Evolutionary conservation across 2,329 filamentous ascomycete genomes (phyloP), one percentile per base, ranked within the genome.

Genomic region (Microcyclospora tardicrescens): DNA sequence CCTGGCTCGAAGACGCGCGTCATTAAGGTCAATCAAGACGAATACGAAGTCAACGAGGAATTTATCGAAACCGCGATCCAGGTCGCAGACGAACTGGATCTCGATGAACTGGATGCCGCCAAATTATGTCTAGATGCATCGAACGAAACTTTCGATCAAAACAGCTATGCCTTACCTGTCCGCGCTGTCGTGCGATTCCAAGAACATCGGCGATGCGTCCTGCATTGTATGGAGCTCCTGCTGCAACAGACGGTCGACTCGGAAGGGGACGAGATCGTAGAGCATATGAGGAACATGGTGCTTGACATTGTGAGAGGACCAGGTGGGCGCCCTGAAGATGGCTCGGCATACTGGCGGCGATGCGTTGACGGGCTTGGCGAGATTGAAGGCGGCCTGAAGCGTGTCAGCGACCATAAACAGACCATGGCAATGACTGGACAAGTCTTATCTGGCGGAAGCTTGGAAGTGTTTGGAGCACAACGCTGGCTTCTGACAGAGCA

Each of bases 111-210:
- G 41, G 76, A 91, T 51, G 81, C 89, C 13, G 83, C 85, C 9
- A 72, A 73, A 48, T 73, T 91, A 36, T 59, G 56, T 37, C 75
- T 93, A 41, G 66, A 93, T 37, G 77, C 80, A 39, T 78, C 83
- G 13, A 74, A 84, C 55, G 72, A 77, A 29, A 79, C 87, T 49
- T 70, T 77, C 12, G 68, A 74, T 6, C 67, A 74, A 12, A 68
- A 86, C 5, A 84, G 84, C 43, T 76, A 84, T 16, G 72, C 84
- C 2, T 70, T 84, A 43, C 70, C 85, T 39, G 79, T 87, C 57
- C 81, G 81, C 50, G 82, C 82, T 43, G 75, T 95, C 47, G 82
- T 96, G 54, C 77, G 79, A 47, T 94, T 93, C 60, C 89, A 98
- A 61, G 79, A 87, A 51, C 78, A 84, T 49, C 78, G 89, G 47